Percentiles rank a stretch among this genome's conserved stretches.
Conservation (phyloP, 2,329 filamentous ascomycete species). For the Ceratocystis huliohia region DNA sequence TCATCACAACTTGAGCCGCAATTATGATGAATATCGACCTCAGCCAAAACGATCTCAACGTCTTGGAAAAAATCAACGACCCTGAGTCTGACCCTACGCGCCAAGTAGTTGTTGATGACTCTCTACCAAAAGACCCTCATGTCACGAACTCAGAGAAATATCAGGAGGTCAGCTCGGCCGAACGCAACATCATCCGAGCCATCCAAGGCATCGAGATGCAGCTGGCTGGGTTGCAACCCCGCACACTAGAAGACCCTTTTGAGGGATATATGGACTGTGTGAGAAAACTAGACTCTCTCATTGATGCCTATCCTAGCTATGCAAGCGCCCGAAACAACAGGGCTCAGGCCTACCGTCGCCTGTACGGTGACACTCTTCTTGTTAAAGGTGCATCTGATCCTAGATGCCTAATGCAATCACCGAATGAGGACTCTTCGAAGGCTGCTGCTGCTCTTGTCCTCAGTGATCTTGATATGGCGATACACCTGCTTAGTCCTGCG, state of each 20-base stretch:
- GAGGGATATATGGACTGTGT: constrained; percentile 38
- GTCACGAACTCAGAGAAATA: constrained; percentile 41
- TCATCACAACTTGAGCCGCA: background rate
- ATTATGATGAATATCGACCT: constrained; percentile 39
- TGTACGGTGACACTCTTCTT: constrained; percentile 50
- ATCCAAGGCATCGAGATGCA: constrained; percentile 45
- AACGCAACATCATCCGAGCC: constrained; percentile 40
- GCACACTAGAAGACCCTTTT: constrained; percentile 31
- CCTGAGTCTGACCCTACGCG: constrained; percentile 48
- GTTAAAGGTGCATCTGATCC: constrained; percentile 31
- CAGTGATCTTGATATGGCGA: constrained; percentile 44
- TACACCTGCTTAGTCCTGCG: constrained; percentile 44
- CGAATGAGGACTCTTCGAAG: constrained; percentile 30
- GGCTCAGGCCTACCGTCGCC: constrained; percentile 51
- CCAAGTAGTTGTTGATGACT: constrained; percentile 41
- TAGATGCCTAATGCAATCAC: constrained; percentile 33
- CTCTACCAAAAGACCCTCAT: constrained; percentile 45
- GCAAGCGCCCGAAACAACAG: constrained; percentile 64
- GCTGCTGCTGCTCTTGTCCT: constrained; percentile 34
- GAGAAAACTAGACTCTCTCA: constrained; percentile 40
- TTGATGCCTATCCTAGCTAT: constrained; percentile 49
- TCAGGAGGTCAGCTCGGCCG: constrained; percentile 36
- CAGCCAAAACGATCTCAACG: constrained; percentile 46
- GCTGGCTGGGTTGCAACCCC: constrained; percentile 33
- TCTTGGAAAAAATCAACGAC: constrained; percentile 55